phyloP scores from a whole-genome alignment of 1,284 basidiomycete species.

The Cryptococcus sp. region DNA sequence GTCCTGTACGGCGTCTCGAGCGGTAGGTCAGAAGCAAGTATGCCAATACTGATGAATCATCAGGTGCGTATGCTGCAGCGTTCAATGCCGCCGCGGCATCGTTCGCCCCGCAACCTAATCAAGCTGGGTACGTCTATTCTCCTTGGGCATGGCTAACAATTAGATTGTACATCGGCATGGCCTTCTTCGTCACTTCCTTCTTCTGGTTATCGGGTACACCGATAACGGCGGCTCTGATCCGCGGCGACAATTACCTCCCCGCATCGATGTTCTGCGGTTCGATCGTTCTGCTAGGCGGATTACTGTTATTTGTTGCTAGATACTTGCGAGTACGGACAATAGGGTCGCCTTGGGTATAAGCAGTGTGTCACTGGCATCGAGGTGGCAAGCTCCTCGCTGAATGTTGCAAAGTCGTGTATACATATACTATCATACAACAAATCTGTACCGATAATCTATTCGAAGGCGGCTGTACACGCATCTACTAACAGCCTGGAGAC shows the following conservation, averaged over 20 bases:
- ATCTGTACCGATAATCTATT: no score
- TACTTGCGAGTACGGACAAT: conserved; percentile 8
- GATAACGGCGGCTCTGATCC: conserved; percentile 33
- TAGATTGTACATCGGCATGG: conserved; percentile 41
- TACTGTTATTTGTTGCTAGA: conserved; percentile 7
- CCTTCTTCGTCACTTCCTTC: conserved; percentile 35
- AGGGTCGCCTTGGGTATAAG: conserved; percentile 13
- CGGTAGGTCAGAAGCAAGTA: conserved; percentile 11
- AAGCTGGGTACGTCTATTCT: conserved; percentile 26
- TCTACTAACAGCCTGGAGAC: no score
- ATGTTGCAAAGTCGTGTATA: no score
- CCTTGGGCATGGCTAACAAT: background rate
- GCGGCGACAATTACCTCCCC: conserved; percentile 29
- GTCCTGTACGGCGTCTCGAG: conserved; percentile 38
- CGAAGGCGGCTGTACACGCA: no score
- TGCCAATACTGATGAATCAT: conserved; percentile 1
- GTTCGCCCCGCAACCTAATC: conserved; percentile 35
- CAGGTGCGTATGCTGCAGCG: conserved; percentile 35
- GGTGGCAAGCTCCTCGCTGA: no score
- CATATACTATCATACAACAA: no score
- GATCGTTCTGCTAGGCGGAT: conserved; percentile 22
- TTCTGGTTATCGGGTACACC: conserved; percentile 41
- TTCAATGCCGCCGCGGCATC: conserved; percentile 36
- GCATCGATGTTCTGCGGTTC: conserved; percentile 37
- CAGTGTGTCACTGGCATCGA: background rate